Evolutionary conservation across 805 yeast species (phyloP), one percentile per base, ranked within the genome.

Genomic region (Ogataea nitratoaversa): DNA sequence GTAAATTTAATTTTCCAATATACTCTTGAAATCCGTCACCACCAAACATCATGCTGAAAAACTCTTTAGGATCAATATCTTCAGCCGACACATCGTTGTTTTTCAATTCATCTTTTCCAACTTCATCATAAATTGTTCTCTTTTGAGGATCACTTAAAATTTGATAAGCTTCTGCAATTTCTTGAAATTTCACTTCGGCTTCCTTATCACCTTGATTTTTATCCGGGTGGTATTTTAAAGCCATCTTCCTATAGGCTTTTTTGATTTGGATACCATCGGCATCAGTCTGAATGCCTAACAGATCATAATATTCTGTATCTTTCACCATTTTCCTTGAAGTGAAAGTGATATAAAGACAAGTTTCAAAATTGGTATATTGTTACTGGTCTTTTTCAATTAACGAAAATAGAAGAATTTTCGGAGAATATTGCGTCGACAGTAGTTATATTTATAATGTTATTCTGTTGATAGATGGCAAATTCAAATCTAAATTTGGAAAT

Each of bases 11-110:
- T 59, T 93, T 96, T 5, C 99, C 99, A 52, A 91, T 86, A 72
- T 89, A 82, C 36, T 82, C 81, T 25, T 70, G 74, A 62, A 90
- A 89, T 2, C 93, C 95, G 41, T 84, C 95, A 36, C 96, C 96
- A 33, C 96, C 96, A 62, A 89, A 82, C 43, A 82, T 81, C 66
- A 72, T 72, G 4, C 82, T 70, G 57, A 82, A 82, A 51, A 80
- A 79, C 54, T 82, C 88, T 31, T 76, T 69, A 2, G 91, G 85
- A 58, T 84, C 91, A 50, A 79, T 88, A 46, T 81, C 85, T 37
- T 68, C 70, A 1, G 85, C 84, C 23, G 81, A 76, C 13, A 84
- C 82, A 17, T 62, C 63, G 7, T 44, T 46, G 19, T 48, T 44
- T n/a, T 43, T 44, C 36, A 60, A 44, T 46, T 77, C 79, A 42